Base-by-base conservation (phyloP, 1,284 basidiomycete species). In the Microbotryum scabiosae region DNA sequence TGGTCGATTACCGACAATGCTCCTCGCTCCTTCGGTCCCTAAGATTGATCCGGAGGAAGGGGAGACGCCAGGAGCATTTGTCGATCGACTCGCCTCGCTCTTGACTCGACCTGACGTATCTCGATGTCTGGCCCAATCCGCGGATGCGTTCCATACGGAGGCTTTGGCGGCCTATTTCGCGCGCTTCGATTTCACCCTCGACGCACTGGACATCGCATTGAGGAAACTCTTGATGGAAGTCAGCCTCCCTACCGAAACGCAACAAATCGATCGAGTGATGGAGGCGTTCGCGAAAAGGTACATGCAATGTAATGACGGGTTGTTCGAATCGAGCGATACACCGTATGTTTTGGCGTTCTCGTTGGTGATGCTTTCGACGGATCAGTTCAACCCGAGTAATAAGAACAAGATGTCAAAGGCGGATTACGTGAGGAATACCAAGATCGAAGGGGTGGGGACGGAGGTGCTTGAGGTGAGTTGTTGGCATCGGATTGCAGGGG, bases 341-440 rank as follows among this genome's bases (percentile, higher is more conserved):
- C 87, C 93, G 6, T 98, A 98, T 77, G 88, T 98, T 51, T 79
- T 99, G 48, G 90, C 94, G 16, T 99, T 98, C 77, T 97, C 94
- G 69, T 79, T 98, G 71, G 96, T 99, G 74, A 97, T 99, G 92
- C 80, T 99, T 51, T 68, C 97, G 73, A 98, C 96, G 14, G 94
- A 98, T 73, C 88, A 87, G 2, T 98, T 97, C 80, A 98, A 98
- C 77, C 90, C 87, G 76, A 91, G 90, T 68, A 97, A 97, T 76
- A 97, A 90, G 77, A 85, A 86, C 65, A 97, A 97, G 78, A 98
- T 99, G 96, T 85, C 87, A 41, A 96, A 93, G 74, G 79, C 83
- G 2, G 92, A 94, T 71, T 97, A 97, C 72, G 80, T 96, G 66
- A 88, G 85, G 76, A 97, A 97, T 26, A 93, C 92, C 0, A 80